Percentiles rank a stretch among this genome's conserved stretches.
phyloP scores from a whole-genome alignment of 306 rosid species.

The Citrullus colocynthis region DNA sequence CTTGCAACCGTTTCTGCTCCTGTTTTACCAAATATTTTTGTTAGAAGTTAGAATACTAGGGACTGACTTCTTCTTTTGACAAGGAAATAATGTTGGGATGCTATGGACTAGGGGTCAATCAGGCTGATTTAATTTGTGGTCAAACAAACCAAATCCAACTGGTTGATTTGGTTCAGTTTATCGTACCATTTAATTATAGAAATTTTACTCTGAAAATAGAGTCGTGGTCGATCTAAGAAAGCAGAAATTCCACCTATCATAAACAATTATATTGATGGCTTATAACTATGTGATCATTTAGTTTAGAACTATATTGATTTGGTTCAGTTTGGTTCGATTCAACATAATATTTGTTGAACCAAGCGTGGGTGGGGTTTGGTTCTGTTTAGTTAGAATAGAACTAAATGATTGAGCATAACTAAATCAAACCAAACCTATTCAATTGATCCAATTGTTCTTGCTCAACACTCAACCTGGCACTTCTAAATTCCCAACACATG shows the following conservation, averaged over 20 bases:
- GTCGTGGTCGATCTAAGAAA: no score
- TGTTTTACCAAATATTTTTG: slow-evolving; percentile 11
- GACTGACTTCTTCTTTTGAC: background rate
- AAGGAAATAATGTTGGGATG: background rate
- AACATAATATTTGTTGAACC: background rate
- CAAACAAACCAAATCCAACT: background rate
- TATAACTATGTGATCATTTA: no score
- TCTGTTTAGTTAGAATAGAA: background rate
- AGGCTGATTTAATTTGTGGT: background rate
- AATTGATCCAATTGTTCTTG: background rate
- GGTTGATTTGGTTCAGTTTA: background rate
- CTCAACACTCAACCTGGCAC: background rate
- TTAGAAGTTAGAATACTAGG: background rate
- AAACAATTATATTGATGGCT: no score
- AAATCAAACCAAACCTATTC: background rate
- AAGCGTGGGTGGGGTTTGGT: background rate
- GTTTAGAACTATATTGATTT: no score
- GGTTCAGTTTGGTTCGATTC: no score
- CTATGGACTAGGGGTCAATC: background rate
- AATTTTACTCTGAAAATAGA: background rate
- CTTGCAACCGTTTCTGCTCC: slow-evolving; percentile 71
- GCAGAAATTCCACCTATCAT: no score
- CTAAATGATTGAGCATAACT: background rate
- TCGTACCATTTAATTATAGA: background rate
- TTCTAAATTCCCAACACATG: background rate